Evolutionary conservation across 192 early-diverging fungal genomes (phyloP).

Genomic region (Thoreauomyces humboldtii): DNA sequence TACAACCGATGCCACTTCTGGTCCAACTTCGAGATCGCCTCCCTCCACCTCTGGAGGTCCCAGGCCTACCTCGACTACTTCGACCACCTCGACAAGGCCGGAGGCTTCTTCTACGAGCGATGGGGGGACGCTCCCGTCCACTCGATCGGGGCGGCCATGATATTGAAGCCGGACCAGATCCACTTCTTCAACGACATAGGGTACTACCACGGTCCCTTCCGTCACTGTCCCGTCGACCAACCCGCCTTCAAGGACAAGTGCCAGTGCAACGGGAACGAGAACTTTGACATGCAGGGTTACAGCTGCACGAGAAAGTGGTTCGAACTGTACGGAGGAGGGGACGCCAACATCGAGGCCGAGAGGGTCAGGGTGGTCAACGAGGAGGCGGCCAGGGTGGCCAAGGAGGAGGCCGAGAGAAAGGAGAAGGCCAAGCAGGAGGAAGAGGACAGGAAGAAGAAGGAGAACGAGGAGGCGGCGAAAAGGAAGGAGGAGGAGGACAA

Average conservation of each 20-base stretch:
- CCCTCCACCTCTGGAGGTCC: slow-evolving; percentile 68
- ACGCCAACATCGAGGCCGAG: slow-evolving; percentile 11
- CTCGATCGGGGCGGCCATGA: slow-evolving; percentile 60
- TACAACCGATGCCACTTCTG: slow-evolving; percentile 77
- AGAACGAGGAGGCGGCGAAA: neutral
- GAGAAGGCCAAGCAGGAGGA: neutral
- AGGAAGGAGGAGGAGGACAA: slow-evolving; percentile 2
- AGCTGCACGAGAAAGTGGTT: slow-evolving; percentile 15
- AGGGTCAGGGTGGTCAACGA: neutral
- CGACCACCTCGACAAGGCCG: slow-evolving; percentile 68
- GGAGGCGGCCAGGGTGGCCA: neutral
- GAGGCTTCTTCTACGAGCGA: slow-evolving; percentile 84
- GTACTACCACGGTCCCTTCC: slow-evolving; percentile 64
- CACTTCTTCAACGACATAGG: slow-evolving; percentile 78
- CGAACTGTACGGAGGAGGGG: slow-evolving; percentile 12
- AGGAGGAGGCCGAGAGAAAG: neutral
- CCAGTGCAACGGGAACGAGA: slow-evolving; percentile 15
- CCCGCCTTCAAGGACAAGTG: slow-evolving; percentile 8
- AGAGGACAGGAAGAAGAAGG: neutral
- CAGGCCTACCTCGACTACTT: slow-evolving; percentile 67
- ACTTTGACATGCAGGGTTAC: slow-evolving; percentile 14
- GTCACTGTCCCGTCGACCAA: slow-evolving; percentile 67
- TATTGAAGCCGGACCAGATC: slow-evolving; percentile 58
- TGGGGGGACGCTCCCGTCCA: slow-evolving; percentile 81
- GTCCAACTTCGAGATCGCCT: slow-evolving; percentile 88